Evolutionary conservation across 768 basidiomycete genomes (phyloP).

Genomic region (Suillus hirtellus): DNA sequence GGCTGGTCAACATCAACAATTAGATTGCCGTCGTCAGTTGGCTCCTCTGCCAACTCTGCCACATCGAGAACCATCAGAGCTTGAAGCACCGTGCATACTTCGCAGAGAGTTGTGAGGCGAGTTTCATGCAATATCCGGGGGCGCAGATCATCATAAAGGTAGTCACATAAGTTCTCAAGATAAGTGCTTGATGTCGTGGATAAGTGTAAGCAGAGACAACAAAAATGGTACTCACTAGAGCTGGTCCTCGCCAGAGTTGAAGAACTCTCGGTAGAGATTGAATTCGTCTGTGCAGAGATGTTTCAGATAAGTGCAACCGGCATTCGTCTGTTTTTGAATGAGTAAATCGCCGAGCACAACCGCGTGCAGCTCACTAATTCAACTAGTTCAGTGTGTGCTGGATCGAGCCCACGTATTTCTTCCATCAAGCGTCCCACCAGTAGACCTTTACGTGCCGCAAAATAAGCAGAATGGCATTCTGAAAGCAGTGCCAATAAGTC

Average conservation of each 20-base stretch:
- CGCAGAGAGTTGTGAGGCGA: conserved; percentile 82
- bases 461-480: conserved; percentile 89
- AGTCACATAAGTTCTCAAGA: conserved; percentile 89
- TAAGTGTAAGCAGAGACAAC: neutral
- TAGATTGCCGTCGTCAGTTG: conserved; percentile 37
- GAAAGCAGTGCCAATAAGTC: conserved; percentile 77
- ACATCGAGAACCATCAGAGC: conserved; percentile 95
- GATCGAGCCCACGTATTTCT: conserved; percentile 84
- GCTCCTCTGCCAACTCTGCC: conserved; percentile 37
- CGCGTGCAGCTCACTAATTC: conserved; percentile 59
- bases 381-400: conserved; percentile 77
- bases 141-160: conserved; percentile 93
- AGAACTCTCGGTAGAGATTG: conserved; percentile 80
- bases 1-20: conserved; percentile 40
- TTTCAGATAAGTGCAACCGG: conserved; percentile 91
- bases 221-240: conserved; percentile 55
- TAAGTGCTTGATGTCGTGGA: conserved; percentile 60
- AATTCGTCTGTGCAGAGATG: conserved; percentile 92
- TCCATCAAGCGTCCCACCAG: conserved; percentile 72
- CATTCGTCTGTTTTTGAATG: conserved; percentile 61
- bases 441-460: conserved; percentile 68
- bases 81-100: conserved; percentile 94
- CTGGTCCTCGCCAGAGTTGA: conserved; percentile 78
- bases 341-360: conserved; percentile 3
- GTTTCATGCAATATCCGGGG: conserved; percentile 95